A percentile compares a stretch with the other conserved stretches of the same genome.
Evolutionary conservation across 2,329 filamentous ascomycete species (phyloP).

Genomic region (Xylaria sp.): DNA sequence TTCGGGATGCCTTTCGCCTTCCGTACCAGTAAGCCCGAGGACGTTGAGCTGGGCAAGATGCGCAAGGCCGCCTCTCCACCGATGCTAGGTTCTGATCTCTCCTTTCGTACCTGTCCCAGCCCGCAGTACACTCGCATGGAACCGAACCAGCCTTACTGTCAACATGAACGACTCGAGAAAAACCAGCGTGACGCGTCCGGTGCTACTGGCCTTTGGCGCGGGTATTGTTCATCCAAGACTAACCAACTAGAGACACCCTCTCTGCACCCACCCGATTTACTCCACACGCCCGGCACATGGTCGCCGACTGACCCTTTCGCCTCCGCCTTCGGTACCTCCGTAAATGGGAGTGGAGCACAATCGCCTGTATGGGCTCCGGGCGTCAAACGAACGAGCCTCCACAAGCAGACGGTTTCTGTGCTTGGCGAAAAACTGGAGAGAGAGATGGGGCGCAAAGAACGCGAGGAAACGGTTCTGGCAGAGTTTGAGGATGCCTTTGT

Average conservation of each 20-base stretch:
- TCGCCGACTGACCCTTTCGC: conserved; percentile 56
- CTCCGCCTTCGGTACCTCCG: conserved; percentile 52
- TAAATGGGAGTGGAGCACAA: conserved; percentile 56
- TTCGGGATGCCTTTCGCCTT: conserved; percentile 59
- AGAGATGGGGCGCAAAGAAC: conserved; percentile 62
- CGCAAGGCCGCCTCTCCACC: conserved; percentile 74
- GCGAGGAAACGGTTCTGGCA: conserved; percentile 62
- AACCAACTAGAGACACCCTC: conserved; percentile 54
- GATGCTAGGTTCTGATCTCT: conserved; percentile 85
- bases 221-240: conserved; percentile 66
- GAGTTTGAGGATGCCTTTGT: conserved; percentile 89
- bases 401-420: conserved; percentile 60
- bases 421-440: conserved; percentile 62
- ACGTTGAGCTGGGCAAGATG: conserved; percentile 56
- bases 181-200: conserved; percentile 66
- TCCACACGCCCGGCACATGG: conserved; percentile 60
- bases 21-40: conserved; percentile 52
- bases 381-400: conserved; percentile 36
- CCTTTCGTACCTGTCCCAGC: conserved; percentile 83
- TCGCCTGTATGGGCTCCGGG: conserved; percentile 45
- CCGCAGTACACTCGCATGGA: conserved; percentile 88
- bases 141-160: conserved; percentile 71
- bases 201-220: conserved; percentile 78
- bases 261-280: conserved; percentile 59
- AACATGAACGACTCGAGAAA: conserved; percentile 56